Conservation (phyloP, 805 yeast genomes). For the Lipomyces kockii region DNA sequence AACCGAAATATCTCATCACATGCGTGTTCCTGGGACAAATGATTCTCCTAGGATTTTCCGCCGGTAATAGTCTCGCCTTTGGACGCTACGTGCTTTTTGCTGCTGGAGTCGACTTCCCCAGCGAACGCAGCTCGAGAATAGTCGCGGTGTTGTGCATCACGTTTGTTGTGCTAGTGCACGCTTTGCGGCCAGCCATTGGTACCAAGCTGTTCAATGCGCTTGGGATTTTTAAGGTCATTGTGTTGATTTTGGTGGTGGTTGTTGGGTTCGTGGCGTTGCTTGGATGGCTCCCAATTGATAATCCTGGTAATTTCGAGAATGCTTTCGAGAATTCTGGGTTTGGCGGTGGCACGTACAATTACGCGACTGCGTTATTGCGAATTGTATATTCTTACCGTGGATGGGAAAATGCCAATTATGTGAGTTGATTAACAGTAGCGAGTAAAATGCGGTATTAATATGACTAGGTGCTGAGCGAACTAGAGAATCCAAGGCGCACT, state of each 20-base stretch:
- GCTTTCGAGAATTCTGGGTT: constrained; percentile 50
- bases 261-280: constrained; percentile 53
- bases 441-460: neutral
- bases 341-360: constrained; percentile 54
- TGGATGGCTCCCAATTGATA: constrained; percentile 44
- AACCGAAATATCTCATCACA: constrained; percentile 60
- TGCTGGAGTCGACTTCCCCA: constrained; percentile 47
- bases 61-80: constrained; percentile 68
- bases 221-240: constrained; percentile 59
- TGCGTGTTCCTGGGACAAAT: constrained; percentile 57
- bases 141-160: constrained; percentile 58
- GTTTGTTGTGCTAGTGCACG: constrained; percentile 55
- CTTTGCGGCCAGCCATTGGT: constrained; percentile 55
- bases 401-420: constrained; percentile 73
- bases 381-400: constrained; percentile 69
- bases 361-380: constrained; percentile 61
- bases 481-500: constrained; percentile 60
- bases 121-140: constrained; percentile 49
- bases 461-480: constrained; percentile 51
- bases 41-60: constrained; percentile 63
- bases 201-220: constrained; percentile 57
- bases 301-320: constrained; percentile 47
- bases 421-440: constrained; percentile 36
- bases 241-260: constrained; percentile 54
- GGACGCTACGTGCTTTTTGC: constrained; percentile 61